Conservation (phyloP, 2,329 filamentous ascomycete genomes). For the Sclerotinia nivalis region DNA sequence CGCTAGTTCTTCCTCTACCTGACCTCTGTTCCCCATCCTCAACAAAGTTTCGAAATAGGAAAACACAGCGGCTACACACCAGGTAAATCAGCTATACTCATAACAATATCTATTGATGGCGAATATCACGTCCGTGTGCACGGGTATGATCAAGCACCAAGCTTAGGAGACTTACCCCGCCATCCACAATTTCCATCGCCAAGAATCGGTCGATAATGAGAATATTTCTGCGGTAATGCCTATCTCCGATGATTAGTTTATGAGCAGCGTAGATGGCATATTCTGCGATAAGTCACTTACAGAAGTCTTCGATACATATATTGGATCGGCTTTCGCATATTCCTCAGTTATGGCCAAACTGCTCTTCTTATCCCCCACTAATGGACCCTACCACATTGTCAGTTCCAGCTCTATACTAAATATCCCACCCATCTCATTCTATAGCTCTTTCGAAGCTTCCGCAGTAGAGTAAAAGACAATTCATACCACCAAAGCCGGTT, state of each 20-base stretch:
- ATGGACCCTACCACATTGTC: conserved; percentile 64
- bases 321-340: conserved; percentile 83
- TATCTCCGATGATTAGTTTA: conserved; percentile 42
- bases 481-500: conserved; percentile 57
- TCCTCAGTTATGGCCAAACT: conserved; percentile 78
- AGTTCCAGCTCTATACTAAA: conserved; percentile 35
- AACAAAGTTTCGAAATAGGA: conserved; percentile 88
- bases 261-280: conserved; percentile 17
- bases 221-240: conserved; percentile 80
- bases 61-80: conserved; percentile 75
- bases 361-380: conserved; percentile 76
- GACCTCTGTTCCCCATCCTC: conserved; percentile 61
- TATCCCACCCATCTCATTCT: not conserved
- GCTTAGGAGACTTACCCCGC: conserved; percentile 71
- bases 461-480: not conserved
- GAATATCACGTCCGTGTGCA: conserved; percentile 18
- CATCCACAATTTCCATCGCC: conserved; percentile 97
- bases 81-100: conserved; percentile 28
- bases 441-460: not conserved
- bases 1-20: conserved; percentile 68
- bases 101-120: conserved; percentile 12
- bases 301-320: conserved; percentile 83
- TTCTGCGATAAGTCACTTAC: conserved; percentile 54
- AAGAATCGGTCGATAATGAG: conserved; percentile 81
- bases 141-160: conserved; percentile 24